Base-by-base conservation (phyloP, 208 protist genomes). In the Acanthamoeba polyphaga region DNA sequence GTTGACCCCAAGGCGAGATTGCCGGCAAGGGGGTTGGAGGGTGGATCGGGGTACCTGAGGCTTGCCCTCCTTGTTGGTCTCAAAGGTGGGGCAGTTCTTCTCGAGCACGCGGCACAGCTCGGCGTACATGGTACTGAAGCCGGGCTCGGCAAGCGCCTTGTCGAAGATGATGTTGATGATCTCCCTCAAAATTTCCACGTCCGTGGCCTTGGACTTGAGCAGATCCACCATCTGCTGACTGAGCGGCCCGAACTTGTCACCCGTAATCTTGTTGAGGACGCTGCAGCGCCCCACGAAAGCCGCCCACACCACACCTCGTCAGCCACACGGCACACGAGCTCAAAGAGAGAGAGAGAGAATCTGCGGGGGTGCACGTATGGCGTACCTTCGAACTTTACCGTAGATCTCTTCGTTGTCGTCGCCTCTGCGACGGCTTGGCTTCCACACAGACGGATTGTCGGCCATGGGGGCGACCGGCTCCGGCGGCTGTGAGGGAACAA, bases 111-210 rank as follows among this genome's bases (percentile, higher is more conserved):
- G 43, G 43, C 95, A 96, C 12, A 96, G 51, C 68, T 93, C 76
- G 5, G 95, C 95, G 84, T 96, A 96, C 51, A 96, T 46, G 34
- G 27, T 87, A 24, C 78, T 58, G 64, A 95, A 96, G 17, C 34
- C 51, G 51, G 87, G 87, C 66, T 96, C 60, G 55, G 27, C 84
- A 6, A 96, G 68, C 34, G 95, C 95, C 60, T 84, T 95, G 66
- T 91, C 90, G 90, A 96, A 96, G 51, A 96, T 64, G 51, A 27
- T 82, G 22, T 92, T 58, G 38, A 96, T 96, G 24, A 96, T 62
- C 22, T 38, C 43, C 27, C 15, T 43, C 62, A 96, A n/a, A 9
- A 88, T 82, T 1, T 34, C 78, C 19, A 92, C 53, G 64, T 38
- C 34, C 13, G 58, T 58, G 76, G 88, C 88, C 53, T 94, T 62